Conservation (phyloP, 1,284 basidiomycete genomes). For the Ganoderma resinaceum region DNA sequence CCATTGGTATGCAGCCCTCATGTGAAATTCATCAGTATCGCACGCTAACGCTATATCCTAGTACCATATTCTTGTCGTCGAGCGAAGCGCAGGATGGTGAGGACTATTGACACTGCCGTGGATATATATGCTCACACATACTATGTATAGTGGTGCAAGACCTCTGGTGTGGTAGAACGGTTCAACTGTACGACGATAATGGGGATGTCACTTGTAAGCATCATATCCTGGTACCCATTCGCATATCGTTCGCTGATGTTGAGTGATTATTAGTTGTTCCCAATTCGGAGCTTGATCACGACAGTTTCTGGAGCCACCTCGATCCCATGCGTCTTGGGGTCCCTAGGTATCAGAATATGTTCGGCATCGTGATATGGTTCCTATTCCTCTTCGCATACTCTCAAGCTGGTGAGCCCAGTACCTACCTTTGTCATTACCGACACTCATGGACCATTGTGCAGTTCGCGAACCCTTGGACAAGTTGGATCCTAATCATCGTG, state of each 20-base stretch:
- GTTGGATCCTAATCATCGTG: constrained; percentile 53
- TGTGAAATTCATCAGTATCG: constrained; percentile 10
- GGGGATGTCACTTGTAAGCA: constrained; percentile 74
- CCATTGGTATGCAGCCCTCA: constrained; percentile 61
- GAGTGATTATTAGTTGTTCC: constrained; percentile 56
- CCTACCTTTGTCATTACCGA: constrained; percentile 8
- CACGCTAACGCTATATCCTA: constrained; percentile 37
- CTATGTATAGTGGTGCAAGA: constrained; percentile 61
- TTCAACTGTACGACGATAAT: constrained; percentile 78
- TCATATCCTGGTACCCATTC: background rate
- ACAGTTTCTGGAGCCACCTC: constrained; percentile 73
- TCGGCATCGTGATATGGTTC: constrained; percentile 83
- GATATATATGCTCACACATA: background rate
- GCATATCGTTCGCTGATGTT: background rate
- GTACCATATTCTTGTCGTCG: constrained; percentile 87
- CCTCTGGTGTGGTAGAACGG: constrained; percentile 84
- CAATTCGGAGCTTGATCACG: constrained; percentile 58
- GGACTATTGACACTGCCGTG: constrained; percentile 23
- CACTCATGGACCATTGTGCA: constrained; percentile 33
- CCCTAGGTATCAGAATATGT: constrained; percentile 85
- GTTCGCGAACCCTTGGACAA: constrained; percentile 78
- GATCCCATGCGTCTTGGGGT: constrained; percentile 85
- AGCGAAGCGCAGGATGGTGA: constrained; percentile 85
- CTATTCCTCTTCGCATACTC: constrained; percentile 88
- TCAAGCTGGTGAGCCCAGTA: constrained; percentile 67